phyloP scores from a whole-genome alignment of 208 protist species.

The Herpetomonas muscarum region DNA sequence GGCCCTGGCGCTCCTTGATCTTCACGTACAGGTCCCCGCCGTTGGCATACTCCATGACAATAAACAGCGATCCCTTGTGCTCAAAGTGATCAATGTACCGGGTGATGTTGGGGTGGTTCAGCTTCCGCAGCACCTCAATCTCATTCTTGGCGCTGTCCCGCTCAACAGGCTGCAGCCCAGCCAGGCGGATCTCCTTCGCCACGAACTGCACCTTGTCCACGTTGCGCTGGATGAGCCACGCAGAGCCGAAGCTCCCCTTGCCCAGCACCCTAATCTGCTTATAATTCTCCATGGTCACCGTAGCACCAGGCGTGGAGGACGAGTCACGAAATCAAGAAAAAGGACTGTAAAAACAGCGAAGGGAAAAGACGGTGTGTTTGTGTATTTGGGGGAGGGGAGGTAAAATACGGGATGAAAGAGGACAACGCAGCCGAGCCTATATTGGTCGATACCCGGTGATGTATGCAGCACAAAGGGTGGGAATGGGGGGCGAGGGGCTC shows the following conservation, averaged over 20 bases:
- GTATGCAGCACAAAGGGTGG: too few species aligned
- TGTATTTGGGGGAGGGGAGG: too few species aligned
- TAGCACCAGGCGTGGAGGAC: background rate
- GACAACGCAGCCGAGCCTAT: too few species aligned
- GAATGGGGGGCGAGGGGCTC: too few species aligned
- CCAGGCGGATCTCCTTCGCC: constrained; percentile 83
- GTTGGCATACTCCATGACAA: constrained; percentile 93
- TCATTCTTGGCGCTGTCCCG: constrained; percentile 83
- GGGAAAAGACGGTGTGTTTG: constrained; percentile 12
- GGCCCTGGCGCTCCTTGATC: constrained; percentile 69
- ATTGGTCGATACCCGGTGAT: too few species aligned
- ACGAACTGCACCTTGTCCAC: constrained; percentile 82
- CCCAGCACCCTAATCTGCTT: constrained; percentile 80
- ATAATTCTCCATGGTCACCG: constrained; percentile 78
- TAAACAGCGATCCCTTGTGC: constrained; percentile 73
- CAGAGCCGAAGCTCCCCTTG: constrained; percentile 90
- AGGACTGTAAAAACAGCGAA: constrained; percentile 4
- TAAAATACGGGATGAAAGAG: too few species aligned
- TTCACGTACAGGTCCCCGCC: constrained; percentile 85
- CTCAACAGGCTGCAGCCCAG: constrained; percentile 72
- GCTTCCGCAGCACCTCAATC: constrained; percentile 81
- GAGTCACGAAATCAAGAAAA: background rate
- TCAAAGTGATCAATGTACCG: constrained; percentile 87
- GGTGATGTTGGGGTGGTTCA: constrained; percentile 91
- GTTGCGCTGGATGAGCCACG: constrained; percentile 83